phyloP scores from a whole-genome alignment of 78 protist genomes.

The Acrasis kona region DNA sequence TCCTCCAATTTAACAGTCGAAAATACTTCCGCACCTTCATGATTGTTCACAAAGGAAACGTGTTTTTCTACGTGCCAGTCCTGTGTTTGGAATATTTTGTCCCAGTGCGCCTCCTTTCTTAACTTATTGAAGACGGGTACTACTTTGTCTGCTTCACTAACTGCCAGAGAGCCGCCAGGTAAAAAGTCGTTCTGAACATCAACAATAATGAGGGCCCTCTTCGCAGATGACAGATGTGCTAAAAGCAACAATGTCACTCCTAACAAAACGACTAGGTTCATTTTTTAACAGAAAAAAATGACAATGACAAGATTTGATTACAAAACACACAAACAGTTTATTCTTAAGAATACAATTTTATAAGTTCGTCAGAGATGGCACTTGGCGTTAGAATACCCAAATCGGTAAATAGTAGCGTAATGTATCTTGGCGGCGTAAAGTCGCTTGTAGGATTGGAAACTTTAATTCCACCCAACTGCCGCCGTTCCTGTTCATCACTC shows the following conservation, averaged over 20 bases:
- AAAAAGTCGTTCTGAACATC: not conserved
- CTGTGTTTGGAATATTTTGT: not conserved
- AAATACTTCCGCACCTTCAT: not conserved
- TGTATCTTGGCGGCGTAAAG: constrained; percentile 92
- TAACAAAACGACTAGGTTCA: no score
- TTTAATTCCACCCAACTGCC: no score
- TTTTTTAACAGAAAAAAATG: no score
- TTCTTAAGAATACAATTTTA: constrained; percentile 66
- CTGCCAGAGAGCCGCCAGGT: not conserved
- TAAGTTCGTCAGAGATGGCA: constrained; percentile 90
- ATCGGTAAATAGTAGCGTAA: constrained; percentile 89
- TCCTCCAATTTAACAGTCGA: not conserved
- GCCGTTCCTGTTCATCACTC: not conserved
- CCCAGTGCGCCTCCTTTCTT: not conserved
- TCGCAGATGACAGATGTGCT: no score
- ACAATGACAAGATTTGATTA: no score
- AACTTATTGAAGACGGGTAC: not conserved
- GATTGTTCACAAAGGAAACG: not conserved
- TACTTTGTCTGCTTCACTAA: not conserved
- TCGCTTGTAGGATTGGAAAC: constrained; percentile 47
- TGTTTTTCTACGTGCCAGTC: not conserved
- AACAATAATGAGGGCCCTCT: not conserved
- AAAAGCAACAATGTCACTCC: no score
- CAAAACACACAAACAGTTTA: no score
- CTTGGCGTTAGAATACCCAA: constrained; percentile 96